Evolutionary conservation across 1,284 basidiomycete species (phyloP).

Genomic region (Mixia osmundae): DNA sequence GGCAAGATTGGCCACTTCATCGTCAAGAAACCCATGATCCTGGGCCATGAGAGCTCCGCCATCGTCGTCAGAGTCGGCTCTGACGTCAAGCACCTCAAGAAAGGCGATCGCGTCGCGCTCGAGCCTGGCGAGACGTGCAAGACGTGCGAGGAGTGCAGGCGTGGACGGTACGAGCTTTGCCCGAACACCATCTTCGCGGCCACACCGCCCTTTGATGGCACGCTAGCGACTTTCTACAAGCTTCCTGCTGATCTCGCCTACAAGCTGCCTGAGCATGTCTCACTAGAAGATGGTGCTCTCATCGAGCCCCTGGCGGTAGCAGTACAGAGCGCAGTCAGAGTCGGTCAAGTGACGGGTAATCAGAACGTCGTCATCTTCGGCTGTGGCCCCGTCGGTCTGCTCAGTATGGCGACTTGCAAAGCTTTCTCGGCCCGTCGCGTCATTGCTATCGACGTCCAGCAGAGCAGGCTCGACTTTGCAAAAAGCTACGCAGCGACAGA

Average conservation of each 20-base stretch:
- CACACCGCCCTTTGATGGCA: constrained; percentile 33
- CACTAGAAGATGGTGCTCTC: constrained; percentile 65
- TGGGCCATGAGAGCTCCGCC: constrained; percentile 35
- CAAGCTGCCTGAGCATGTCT: constrained; percentile 42
- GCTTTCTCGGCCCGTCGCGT: constrained; percentile 54
- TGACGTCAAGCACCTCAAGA: constrained; percentile 44
- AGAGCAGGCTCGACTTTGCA: constrained; percentile 62
- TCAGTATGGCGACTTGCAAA: constrained; percentile 55
- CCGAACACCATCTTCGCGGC: constrained; percentile 4
- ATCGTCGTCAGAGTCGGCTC: constrained; percentile 33
- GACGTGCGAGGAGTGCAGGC: constrained; percentile 28
- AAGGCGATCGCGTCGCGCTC: constrained; percentile 54
- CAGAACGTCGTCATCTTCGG: constrained; percentile 63
- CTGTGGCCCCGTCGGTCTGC: constrained; percentile 67
- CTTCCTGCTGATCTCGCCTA: constrained; percentile 48
- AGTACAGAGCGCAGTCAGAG: constrained; percentile 58
- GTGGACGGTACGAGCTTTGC: constrained; percentile 29
- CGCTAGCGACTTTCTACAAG: constrained; percentile 53
- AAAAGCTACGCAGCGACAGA: constrained; percentile 70
- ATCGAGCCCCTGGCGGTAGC: constrained; percentile 89
- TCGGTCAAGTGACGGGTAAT: constrained; percentile 46
- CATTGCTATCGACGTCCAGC: constrained; percentile 65
- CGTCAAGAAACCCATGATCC: constrained; percentile 21
- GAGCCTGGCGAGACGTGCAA: constrained; percentile 31
- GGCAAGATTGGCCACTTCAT: constrained; percentile 36